phyloP scores from a whole-genome alignment of 495 filamentous ascomycete species.

The Neurospora sp. region DNA sequence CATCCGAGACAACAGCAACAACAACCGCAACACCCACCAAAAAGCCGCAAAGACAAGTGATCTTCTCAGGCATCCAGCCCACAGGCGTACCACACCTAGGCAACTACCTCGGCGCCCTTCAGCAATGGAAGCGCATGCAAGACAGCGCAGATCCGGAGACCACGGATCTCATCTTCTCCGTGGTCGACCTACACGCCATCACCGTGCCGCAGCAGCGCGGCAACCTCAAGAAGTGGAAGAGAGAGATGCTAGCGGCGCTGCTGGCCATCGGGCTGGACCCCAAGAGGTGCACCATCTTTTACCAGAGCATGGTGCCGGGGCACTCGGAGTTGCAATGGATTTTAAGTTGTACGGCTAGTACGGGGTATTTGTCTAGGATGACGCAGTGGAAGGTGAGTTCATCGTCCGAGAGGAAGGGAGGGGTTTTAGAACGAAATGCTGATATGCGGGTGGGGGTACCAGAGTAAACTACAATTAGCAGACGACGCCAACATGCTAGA shows the following conservation, averaged over 20 bases:
- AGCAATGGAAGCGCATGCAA: constrained; percentile 74
- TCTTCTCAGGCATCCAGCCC: constrained; percentile 96
- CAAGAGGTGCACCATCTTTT: constrained; percentile 66
- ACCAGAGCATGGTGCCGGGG: constrained; percentile 64
- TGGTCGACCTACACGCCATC: constrained; percentile 91
- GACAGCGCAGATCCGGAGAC: constrained; percentile 43
- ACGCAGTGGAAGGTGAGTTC: constrained; percentile 88
- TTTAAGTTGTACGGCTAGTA: constrained; percentile 75
- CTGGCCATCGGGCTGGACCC: constrained; percentile 79
- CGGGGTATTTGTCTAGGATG: constrained; percentile 87
- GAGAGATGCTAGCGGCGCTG: constrained; percentile 66
- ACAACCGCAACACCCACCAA: background rate
- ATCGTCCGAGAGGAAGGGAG: too few species aligned
- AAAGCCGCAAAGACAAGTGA: constrained; percentile 20
- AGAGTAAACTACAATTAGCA: constrained; percentile 61
- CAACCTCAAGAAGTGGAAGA: constrained; percentile 51
- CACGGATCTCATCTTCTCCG: constrained; percentile 58
- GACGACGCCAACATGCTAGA: constrained; percentile 45
- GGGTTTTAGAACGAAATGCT: too few species aligned
- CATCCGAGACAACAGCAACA: background rate
- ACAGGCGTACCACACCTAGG: constrained; percentile 93
- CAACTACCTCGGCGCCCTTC: constrained; percentile 90
- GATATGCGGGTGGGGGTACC: too few species aligned
- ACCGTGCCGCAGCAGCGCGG: constrained; percentile 57
- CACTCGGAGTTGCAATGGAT: constrained; percentile 96